Conservation (phyloP, 768 basidiomycete genomes). For the Auricularia sp. region DNA sequence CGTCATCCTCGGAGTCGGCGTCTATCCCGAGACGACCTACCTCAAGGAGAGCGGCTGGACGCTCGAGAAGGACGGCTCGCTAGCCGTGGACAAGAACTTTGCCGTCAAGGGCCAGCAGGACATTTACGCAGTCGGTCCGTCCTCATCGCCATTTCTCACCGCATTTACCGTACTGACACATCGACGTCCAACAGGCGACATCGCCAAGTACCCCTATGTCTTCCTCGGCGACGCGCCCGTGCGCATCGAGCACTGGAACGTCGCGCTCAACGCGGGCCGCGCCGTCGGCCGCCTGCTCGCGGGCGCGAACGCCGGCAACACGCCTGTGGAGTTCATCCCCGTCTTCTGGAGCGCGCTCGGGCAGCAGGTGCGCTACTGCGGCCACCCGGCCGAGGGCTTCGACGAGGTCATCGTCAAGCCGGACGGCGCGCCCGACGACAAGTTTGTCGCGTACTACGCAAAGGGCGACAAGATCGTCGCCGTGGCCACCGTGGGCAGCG, state of each 20-base stretch:
- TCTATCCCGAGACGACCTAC: conserved; percentile 71
- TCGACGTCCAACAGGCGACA: conserved; percentile 43
- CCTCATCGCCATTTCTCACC: neutral
- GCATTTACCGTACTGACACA: neutral
- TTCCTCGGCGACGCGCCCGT: conserved; percentile 34
- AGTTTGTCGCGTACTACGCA: conserved; percentile 78
- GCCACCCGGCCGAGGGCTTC: conserved; percentile 48
- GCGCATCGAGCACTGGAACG: conserved; percentile 90
- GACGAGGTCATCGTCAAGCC: conserved; percentile 66
- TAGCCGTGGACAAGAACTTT: conserved; percentile 68
- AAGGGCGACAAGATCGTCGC: conserved; percentile 55
- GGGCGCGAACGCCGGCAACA: conserved; percentile 21
- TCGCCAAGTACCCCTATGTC: conserved; percentile 65
- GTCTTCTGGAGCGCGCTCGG: conserved; percentile 91
- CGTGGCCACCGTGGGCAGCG: conserved; percentile 43
- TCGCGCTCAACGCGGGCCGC: conserved; percentile 79
- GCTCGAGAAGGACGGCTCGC: conserved; percentile 65
- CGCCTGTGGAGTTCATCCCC: conserved; percentile 70
- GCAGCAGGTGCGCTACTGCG: conserved; percentile 78
- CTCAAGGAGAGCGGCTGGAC: conserved; percentile 51
- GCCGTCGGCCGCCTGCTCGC: conserved; percentile 73
- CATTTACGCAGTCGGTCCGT: conserved; percentile 61
- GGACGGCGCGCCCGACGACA: conserved; percentile 1
- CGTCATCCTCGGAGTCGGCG: conserved; percentile 81
- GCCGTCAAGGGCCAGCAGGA: conserved; percentile 41